Conservation (phyloP, 306 rosid species). For the Macrotyloma uniflorum region DNA sequence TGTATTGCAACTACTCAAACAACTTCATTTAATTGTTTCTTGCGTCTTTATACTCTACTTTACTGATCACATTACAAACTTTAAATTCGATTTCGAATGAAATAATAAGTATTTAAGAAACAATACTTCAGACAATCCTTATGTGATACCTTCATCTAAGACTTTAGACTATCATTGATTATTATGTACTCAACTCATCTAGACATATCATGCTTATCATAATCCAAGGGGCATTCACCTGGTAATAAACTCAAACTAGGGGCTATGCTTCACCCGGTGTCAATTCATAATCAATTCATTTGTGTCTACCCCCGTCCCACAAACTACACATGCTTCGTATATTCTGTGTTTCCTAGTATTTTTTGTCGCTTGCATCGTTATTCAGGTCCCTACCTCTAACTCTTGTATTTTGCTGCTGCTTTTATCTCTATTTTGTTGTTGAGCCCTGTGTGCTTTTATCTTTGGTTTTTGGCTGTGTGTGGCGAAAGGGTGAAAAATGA, state of each 20-base stretch:
- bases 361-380: background rate
- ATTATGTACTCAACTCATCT: background rate
- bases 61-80: background rate
- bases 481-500: background rate
- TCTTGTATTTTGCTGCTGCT: background rate
- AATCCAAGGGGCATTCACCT: background rate
- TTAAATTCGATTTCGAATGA: background rate
- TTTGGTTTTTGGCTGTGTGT: background rate
- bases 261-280: background rate
- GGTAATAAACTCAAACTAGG: background rate
- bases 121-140: background rate
- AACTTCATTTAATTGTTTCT: background rate
- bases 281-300: background rate
- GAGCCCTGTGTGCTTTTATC: background rate
- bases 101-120: background rate
- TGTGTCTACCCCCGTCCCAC: background rate
- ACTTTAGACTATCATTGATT: background rate
- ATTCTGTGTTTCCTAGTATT: background rate
- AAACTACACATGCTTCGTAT: background rate
- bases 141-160: background rate
- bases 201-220: background rate
- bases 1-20: background rate
- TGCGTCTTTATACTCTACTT: background rate
- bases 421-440: background rate
- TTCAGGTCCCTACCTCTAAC: background rate